Evolutionary conservation across 345 rosid genomes (phyloP).

Genomic region (Citrus sp.): DNA sequence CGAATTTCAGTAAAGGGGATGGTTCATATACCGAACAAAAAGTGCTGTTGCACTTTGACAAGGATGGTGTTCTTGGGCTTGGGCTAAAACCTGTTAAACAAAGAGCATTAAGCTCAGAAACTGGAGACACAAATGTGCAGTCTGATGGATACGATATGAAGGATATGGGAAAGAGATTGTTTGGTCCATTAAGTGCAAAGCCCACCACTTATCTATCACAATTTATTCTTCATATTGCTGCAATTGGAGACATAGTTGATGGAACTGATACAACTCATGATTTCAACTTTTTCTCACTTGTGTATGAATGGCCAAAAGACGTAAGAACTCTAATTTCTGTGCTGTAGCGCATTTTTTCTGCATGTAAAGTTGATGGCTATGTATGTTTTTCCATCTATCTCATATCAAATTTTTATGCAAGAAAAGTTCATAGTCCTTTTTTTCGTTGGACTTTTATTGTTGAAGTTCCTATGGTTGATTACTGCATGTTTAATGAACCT

Average conservation of each 20-base stretch:
- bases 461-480: neutral
- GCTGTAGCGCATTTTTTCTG: constrained; percentile 1
- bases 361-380: neutral
- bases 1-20: constrained; percentile 44
- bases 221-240: constrained; percentile 92
- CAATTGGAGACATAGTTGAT: constrained; percentile 96
- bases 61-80: constrained; percentile 85
- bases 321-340: constrained; percentile 47
- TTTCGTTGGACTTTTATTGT: constrained; percentile 1
- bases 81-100: constrained; percentile 66
- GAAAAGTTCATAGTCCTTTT: neutral
- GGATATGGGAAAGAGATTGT: constrained; percentile 73
- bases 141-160: constrained; percentile 55
- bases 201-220: constrained; percentile 84
- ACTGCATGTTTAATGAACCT: neutral
- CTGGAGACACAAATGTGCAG: constrained; percentile 44
- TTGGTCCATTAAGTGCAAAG: constrained; percentile 78
- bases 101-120: constrained; percentile 38
- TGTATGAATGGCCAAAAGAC: constrained; percentile 98
- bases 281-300: constrained; percentile 93
- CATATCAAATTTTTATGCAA: neutral
- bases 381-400: neutral
- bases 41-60: constrained; percentile 40
- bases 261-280: constrained; percentile 99
- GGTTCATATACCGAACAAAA: constrained; percentile 35